Percentiles rank a stretch among this genome's conserved stretches.
Conservation (phyloP, 768 basidiomycete species). For the Dentipellis fragilis region DNA sequence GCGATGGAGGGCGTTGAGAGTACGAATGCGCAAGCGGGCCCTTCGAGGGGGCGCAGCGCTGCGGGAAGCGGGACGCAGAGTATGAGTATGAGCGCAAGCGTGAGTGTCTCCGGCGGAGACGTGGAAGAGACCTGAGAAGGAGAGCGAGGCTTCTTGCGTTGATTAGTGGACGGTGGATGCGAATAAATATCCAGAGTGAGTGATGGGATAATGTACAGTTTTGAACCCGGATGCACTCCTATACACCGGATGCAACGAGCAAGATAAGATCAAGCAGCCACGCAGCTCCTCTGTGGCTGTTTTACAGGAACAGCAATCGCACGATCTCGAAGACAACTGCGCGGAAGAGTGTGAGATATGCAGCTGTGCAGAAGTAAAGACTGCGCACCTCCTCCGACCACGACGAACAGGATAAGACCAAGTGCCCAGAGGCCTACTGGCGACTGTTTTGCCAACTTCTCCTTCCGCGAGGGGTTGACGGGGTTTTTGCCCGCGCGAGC, state of each 20-base stretch:
- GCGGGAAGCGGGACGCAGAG: constrained; percentile 32
- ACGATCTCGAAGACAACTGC: constrained; percentile 69
- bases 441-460: constrained; percentile 59
- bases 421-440: constrained; percentile 71
- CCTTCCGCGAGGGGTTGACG: constrained; percentile 60
- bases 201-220: no score
- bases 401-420: constrained; percentile 64
- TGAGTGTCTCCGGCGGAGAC: constrained; percentile 42
- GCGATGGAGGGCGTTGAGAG: constrained; percentile 68
- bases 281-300: background rate
- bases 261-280: background rate
- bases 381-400: constrained; percentile 67
- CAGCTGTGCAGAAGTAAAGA: background rate
- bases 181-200: background rate
- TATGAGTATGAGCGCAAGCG: constrained; percentile 48
- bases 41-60: constrained; percentile 9
- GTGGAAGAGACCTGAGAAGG: constrained; percentile 19
- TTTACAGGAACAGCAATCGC: constrained; percentile 55
- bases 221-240: no score
- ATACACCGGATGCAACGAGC: background rate
- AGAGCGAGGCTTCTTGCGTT: background rate
- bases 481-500: constrained; percentile 70
- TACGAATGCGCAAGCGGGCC: constrained; percentile 16
- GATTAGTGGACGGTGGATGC: background rate
- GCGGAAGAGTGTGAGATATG: background rate